phyloP scores from a whole-genome alignment of 305 asterid species.

The Fraxinus dipetala region DNA sequence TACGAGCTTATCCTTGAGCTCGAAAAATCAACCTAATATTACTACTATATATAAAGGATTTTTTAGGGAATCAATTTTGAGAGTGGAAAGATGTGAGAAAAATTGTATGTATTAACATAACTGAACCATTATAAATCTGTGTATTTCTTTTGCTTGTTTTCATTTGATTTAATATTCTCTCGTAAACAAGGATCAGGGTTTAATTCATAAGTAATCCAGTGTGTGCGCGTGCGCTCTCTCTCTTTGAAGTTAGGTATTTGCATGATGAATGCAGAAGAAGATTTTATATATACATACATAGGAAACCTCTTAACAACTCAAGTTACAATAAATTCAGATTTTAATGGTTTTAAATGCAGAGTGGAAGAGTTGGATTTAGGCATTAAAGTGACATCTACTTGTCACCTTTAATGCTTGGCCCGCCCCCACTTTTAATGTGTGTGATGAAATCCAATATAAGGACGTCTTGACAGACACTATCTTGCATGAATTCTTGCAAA shows the following conservation, averaged over 20 bases:
- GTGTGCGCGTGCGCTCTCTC: neutral
- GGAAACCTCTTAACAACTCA: neutral
- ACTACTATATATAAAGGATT: neutral
- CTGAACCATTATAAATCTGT: neutral
- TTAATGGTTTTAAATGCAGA: slow-evolving; percentile 38
- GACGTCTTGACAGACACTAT: slow-evolving; percentile 11
- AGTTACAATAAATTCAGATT: slow-evolving; percentile 33
- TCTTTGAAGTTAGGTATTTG: neutral
- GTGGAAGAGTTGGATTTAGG: slow-evolving; percentile 51
- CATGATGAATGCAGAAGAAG: neutral
- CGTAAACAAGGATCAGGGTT: neutral
- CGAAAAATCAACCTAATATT: neutral
- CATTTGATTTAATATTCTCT: neutral
- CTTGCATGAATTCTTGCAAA: slow-evolving; percentile 28
- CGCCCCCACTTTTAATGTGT: slow-evolving; percentile 48
- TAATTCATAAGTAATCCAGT: neutral
- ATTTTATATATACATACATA: neutral
- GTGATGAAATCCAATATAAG: slow-evolving; percentile 28
- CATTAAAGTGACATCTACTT: slow-evolving; percentile 55
- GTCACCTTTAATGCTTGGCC: slow-evolving; percentile 46
- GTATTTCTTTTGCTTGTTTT: neutral
- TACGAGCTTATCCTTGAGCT: neutral
- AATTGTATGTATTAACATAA: neutral
- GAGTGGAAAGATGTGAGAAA: neutral
- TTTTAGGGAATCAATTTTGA: neutral